Evolutionary conservation across 208 protist species (phyloP), one percentile per base, ranked within the genome.

Genomic region (Leishmania braziliensis): DNA sequence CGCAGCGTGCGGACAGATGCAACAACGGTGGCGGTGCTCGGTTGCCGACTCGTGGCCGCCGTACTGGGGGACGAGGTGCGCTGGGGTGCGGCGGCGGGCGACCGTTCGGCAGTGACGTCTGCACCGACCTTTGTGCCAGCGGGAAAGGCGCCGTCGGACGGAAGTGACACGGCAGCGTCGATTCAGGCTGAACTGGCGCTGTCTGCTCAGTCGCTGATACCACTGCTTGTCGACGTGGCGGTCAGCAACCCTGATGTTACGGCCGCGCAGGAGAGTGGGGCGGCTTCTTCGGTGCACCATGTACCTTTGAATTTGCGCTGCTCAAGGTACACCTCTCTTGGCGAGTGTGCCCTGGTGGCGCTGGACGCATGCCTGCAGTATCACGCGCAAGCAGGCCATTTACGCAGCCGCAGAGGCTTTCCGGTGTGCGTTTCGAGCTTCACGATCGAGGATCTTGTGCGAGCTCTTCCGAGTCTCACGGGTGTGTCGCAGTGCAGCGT

Each of bases 171-270:
- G 43, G 23, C 36, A 3, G 69, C 69, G 23, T 73, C 84, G 26
- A 58, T 91, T 12, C 75, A 62, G 23, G 66, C 86, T 1, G 88
- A 93, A 62, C 51, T 85, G 51, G 43, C 77, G 29, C 43, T 75
- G 20, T 76, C 91, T 69, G 51, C 89, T 1, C 82, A 92, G 76
- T 72, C 46, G 2, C 77, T 90, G 68, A 83, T 91, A 66, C 93
- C 93, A 48, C 51, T 91, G 77, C 85, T 95, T 29, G 51, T 93
- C n/a, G 80, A 89, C 50, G 83, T 95, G 36, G 83, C 78, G n/a
- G 77, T 95, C 8, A 58, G 89, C 70, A 97, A 97, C 81, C 93
- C 93, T 16, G 95, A 93, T 63, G 79, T 97, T 20, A 80, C 90
- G 20, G 66, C 82, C 6, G 81, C 85, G 20, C 54, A 79, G 33